Percentiles rank a stretch among this genome's conserved stretches.
phyloP scores from a whole-genome alignment of 306 rosid genomes.

The Dryas drummondii region DNA sequence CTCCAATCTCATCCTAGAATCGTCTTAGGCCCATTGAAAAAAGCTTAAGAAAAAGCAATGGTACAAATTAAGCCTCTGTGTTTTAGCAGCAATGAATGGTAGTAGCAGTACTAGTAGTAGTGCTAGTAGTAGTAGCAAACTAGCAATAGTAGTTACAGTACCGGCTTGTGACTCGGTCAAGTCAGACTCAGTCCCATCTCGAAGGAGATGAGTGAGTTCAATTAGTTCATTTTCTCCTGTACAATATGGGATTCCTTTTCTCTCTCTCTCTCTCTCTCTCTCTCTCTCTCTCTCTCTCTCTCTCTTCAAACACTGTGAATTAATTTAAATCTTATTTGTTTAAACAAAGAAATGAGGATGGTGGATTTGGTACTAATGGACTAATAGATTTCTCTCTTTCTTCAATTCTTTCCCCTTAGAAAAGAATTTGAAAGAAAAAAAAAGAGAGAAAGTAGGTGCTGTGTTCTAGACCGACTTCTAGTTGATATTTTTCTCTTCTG shows the following conservation, averaged over 20 bases:
- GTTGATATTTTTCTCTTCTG: neutral
- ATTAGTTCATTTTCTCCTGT: constrained; percentile 34
- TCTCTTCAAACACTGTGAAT: constrained; percentile 29
- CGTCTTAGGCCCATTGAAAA: constrained; percentile 42
- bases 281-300: neutral
- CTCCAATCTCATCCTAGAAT: constrained; percentile 75
- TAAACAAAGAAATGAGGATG: constrained; percentile 22
- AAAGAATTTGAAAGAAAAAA: constrained; percentile 6
- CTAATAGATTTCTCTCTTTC: neutral
- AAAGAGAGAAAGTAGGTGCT: neutral
- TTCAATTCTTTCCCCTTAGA: constrained; percentile 20
- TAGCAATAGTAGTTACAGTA: constrained; percentile 18
- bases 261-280: neutral
- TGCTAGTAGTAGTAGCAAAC: constrained; percentile 9
- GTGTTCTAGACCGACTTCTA: neutral
- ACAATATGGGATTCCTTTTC: constrained; percentile 40
- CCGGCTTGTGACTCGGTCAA: constrained; percentile 13
- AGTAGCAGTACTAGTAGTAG: neutral
- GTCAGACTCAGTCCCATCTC: constrained; percentile 38
- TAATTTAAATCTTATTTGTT: constrained; percentile 21
- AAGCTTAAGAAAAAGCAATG: neutral
- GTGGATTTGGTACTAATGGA: constrained; percentile 60
- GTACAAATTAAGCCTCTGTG: neutral
- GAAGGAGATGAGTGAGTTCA: constrained; percentile 52
- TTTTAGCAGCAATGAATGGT: neutral